Base-by-base conservation (phyloP, 225 moss, liverwort and hornwort genomes). In the Rhytidiadelphus loreus region DNA sequence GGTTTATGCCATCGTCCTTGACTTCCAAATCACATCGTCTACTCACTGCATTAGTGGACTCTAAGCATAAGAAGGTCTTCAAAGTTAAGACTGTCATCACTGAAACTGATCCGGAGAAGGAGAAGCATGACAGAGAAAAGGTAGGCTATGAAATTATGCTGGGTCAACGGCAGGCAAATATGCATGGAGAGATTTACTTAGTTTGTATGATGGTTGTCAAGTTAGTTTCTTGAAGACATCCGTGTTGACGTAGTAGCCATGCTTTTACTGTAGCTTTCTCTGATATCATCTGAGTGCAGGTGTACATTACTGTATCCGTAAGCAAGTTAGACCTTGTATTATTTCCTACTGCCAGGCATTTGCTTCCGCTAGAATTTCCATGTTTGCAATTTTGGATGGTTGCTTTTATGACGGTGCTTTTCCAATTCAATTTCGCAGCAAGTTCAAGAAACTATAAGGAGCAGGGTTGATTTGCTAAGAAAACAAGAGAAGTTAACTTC, bases 1-100 rank as follows among this genome's bases (percentile, higher is more conserved):
- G 97, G 90, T 99, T 99, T 85, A 99, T 99, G 99, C 99, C 99
- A 77, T 99, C 99, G 41, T 99, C 99, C 53, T 90, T 99, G 91
- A 93, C 96, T 76, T 99, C 99, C 63, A 99, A 99, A 88, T 99
- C 99, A 87, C 99, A 99, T 93, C 97, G 96, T 82, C 86, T 99
- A 62, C 95, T 99, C 59, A 99, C 99, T 71, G 99, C 99, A 13
- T 92, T 97, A 52, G 99, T 99, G 87, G 99, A 99, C 91, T 96
- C 96, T 48, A 94, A 96, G 91, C 96, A 99, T 87, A 99, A 99
- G 92, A 99, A 96, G 89, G 95, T 96, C 79, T 92, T 95, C 88
- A 99, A 96, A 95, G 99, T 99, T 68, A 99, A 97, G 85, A 96
- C 95, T 90, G 96, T 99, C 52, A 90, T 96, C 39, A 99, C 95